Evolutionary conservation across 2,329 filamentous ascomycete genomes (phyloP), one percentile per base, ranked within the genome.

Genomic region (Aspergillus persii): DNA sequence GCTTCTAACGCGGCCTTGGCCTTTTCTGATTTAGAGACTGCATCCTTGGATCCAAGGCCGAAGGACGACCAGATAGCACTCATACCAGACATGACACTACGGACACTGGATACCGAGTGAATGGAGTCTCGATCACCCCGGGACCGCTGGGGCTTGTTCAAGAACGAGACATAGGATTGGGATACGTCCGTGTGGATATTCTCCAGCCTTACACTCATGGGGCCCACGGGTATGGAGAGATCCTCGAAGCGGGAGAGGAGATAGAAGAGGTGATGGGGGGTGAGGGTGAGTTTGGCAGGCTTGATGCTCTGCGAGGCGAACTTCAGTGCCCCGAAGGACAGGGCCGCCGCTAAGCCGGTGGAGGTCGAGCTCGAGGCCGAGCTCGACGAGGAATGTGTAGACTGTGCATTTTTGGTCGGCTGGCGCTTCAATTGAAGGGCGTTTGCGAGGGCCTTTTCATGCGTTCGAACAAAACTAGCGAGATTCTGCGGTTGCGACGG

Each of bases 61-160:
- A 98, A 88, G 69, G 89, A 92, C 26, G 91, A 89, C 94, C 93
- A 98, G 50, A 98, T 80, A 12, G 91, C 88, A 59, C 92, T 95
- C 90, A 99, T 96, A 75, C 91, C 91, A 30, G 95, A 96, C 90
- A 98, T 94, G 70, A 96, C 93, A 75, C 94, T 98, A 73, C 94
- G 89, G 66, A 99, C 91, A 78, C 95, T 98, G 27, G 94, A 96
- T 47, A 97, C 92, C 6, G 95, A 98, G 70, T 93, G 92, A 65
- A 98, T 91, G 1, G 95, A 98, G 68, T 92, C 91, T 57, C 89
- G 88, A 77, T 98, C 94, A 51, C 90, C 89, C 74, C 91, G 90
- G 62, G 90, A 89, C 60, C 90, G 87, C 69, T 94, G 90, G 27
- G 90, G 88, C 69, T 92, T 90, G 72, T 90, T 89, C 63, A 97